Conservation (phyloP, 2,329 filamentous ascomycete genomes). For the Penicillium sp. region DNA sequence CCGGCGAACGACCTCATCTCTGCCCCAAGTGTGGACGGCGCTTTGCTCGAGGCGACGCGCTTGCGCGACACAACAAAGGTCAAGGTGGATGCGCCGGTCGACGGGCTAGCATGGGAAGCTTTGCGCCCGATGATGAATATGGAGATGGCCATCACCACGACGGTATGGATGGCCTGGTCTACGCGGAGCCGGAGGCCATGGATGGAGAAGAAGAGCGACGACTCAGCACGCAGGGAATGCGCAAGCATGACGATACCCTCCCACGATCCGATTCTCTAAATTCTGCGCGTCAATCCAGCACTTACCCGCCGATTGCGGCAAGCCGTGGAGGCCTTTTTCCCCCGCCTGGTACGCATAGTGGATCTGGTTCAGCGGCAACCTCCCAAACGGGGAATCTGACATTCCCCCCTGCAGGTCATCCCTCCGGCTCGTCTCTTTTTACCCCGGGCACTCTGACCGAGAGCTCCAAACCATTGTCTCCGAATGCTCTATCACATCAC, state of each 20-base stretch:
- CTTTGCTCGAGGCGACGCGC: constrained; percentile 91
- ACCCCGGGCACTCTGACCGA: constrained; percentile 75
- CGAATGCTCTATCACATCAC: constrained; percentile 42
- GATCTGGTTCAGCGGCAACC: constrained; percentile 57
- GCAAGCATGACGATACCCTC: constrained; percentile 66
- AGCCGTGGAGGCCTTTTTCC: constrained; percentile 60
- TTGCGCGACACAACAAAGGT: constrained; percentile 93
- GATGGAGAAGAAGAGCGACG: constrained; percentile 52
- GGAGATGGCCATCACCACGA: constrained; percentile 51
- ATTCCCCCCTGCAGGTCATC: constrained; percentile 40
- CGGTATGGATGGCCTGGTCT: constrained; percentile 64
- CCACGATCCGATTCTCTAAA: constrained; percentile 53
- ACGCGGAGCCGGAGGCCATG: constrained; percentile 53
- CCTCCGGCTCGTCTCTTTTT: constrained; percentile 61
- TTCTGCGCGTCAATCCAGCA: constrained; percentile 64
- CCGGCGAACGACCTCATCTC: constrained; percentile 66
- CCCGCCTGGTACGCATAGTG: constrained; percentile 59
- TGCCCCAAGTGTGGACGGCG: constrained; percentile 58
- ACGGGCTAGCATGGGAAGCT: constrained; percentile 80
- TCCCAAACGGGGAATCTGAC: constrained; percentile 41
- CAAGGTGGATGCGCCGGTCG: constrained; percentile 92
- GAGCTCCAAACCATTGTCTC: constrained; percentile 75
- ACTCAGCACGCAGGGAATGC: constrained; percentile 66
- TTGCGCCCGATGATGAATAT: constrained; percentile 75
- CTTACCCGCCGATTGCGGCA: constrained; percentile 71